phyloP scores from a whole-genome alignment of 2,329 filamentous ascomycete genomes.

The Fonsecaea multimorphosa region DNA sequence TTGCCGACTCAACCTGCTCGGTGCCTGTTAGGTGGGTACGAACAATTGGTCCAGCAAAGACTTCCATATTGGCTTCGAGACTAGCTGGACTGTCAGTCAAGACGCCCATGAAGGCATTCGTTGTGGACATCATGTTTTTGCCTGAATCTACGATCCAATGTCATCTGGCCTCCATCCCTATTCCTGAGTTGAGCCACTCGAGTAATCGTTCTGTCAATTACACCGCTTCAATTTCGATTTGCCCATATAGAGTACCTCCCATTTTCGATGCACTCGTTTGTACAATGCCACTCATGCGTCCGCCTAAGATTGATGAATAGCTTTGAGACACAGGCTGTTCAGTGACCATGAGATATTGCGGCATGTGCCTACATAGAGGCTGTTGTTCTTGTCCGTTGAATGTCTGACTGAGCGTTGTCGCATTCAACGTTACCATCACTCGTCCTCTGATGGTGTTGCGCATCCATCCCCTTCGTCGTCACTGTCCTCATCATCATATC shows the following conservation, averaged over 20 bases:
- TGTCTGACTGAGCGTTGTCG: background rate
- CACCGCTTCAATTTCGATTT: too few species aligned
- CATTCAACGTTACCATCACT: constrained; percentile 3
- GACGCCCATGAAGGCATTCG: too few species aligned
- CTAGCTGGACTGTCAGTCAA: too few species aligned
- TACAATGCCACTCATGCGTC: background rate
- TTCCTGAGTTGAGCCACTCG: too few species aligned
- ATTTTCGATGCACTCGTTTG: background rate
- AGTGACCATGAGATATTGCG: background rate
- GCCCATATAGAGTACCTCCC: background rate
- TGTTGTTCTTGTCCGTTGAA: background rate
- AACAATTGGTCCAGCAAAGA: too few species aligned
- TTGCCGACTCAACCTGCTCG: background rate
- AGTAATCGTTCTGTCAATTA: too few species aligned
- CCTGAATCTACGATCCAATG: too few species aligned
- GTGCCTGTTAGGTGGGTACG: background rate
- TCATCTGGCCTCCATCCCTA: too few species aligned
- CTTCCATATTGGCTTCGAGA: too few species aligned
- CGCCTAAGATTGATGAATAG: background rate
- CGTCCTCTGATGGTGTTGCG: constrained; percentile 19
- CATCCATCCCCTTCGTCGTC: constrained; percentile 17
- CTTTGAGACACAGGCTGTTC: background rate
- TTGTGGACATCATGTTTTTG: too few species aligned
- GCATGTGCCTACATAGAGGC: background rate
- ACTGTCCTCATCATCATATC: constrained; percentile 31